phyloP scores from a whole-genome alignment of 2,329 filamentous ascomycete species.

The Aspergillus brasiliensis region DNA sequence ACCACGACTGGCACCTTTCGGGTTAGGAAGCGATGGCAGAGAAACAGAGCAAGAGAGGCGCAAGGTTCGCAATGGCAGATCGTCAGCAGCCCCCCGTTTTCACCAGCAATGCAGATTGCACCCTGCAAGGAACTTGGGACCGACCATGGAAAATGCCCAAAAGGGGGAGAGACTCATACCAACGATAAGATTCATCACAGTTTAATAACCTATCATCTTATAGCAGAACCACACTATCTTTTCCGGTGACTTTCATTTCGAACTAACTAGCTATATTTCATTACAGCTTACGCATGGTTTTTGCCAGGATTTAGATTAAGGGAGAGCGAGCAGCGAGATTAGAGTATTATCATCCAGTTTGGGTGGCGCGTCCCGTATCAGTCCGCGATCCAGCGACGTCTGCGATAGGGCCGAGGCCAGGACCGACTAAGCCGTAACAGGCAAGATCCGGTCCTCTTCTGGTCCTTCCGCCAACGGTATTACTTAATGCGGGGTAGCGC shows the following conservation, averaged over 20 bases:
- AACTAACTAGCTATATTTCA: too few species aligned
- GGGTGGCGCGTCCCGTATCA: not conserved
- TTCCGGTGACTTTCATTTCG: too few species aligned
- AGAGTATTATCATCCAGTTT: not conserved
- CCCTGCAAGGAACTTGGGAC: slow-evolving; percentile 13
- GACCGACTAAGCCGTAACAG: not conserved
- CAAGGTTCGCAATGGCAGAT: not conserved
- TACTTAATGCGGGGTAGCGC: slow-evolving; percentile 26
- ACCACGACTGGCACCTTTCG: slow-evolving; percentile 1
- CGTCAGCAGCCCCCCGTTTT: not conserved
- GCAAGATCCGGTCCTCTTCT: slow-evolving; percentile 13
- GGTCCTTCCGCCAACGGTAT: slow-evolving; percentile 14
- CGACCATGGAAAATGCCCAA: not conserved
- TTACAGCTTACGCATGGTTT: too few species aligned
- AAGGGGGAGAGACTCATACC: not conserved
- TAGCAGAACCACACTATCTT: too few species aligned
- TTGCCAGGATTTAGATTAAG: too few species aligned
- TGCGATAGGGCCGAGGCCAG: not conserved
- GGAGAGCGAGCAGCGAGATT: not conserved
- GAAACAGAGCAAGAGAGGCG: slow-evolving; percentile 8
- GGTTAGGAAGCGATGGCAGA: not conserved
- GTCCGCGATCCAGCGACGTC: not conserved
- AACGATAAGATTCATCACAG: not conserved
- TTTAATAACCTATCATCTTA: not conserved
- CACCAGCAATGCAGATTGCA: not conserved